phyloP scores from a whole-genome alignment of 2,329 filamentous ascomycete genomes.

The Conoideocrella luteorostrata region DNA sequence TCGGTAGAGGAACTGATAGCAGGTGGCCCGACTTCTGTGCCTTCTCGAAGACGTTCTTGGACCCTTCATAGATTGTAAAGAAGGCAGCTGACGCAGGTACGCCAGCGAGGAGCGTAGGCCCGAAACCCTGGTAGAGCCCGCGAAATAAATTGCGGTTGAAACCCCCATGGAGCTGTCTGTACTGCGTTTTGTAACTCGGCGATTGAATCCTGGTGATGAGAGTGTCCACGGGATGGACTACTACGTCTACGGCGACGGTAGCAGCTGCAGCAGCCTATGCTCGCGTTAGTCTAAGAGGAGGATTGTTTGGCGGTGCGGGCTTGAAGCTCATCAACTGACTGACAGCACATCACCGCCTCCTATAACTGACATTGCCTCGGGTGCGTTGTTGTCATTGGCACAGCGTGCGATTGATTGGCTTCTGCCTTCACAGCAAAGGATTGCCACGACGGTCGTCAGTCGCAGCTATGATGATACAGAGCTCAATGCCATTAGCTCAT shows the following conservation, averaged over 20 bases:
- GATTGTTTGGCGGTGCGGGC: too few species aligned
- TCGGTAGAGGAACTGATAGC: conserved; percentile 6
- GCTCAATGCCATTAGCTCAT: too few species aligned
- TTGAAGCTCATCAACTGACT: too few species aligned
- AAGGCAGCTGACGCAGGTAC: conserved; percentile 13
- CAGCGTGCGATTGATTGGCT: too few species aligned
- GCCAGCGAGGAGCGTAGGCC: conserved; percentile 12
- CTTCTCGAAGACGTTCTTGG: conserved; percentile 6
- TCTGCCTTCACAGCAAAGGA: too few species aligned
- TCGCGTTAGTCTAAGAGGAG: too few species aligned
- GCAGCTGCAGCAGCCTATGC: conserved; percentile 10
- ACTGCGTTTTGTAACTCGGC: conserved; percentile 11
- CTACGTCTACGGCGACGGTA: conserved; percentile 9
- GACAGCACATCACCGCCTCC: background rate
- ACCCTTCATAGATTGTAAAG: conserved; percentile 14
- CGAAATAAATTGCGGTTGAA: conserved; percentile 10
- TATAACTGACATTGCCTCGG: background rate
- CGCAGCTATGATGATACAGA: too few species aligned
- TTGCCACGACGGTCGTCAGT: too few species aligned
- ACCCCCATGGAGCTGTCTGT: conserved; percentile 9
- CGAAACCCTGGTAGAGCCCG: conserved; percentile 16
- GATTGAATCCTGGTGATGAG: conserved; percentile 15
- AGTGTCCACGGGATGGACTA: conserved; percentile 15
- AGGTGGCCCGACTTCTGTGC: background rate
- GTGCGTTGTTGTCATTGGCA: too few species aligned